Conservation (phyloP, 179 eudicot species). For the Amaranthus tricolor region DNA sequence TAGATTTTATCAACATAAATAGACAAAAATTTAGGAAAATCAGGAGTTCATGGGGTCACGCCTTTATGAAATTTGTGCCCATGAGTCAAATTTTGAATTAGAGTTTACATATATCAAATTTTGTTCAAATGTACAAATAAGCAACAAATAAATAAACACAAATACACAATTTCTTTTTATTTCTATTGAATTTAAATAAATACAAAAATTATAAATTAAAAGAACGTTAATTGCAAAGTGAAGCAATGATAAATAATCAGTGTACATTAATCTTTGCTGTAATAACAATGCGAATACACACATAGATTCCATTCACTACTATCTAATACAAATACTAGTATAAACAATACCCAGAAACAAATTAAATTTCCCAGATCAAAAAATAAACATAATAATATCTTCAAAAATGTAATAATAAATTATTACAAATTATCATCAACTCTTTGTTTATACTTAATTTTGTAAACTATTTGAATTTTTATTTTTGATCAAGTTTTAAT, state of each 20-base stretch:
- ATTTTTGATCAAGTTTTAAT: background rate
- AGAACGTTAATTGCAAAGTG: background rate
- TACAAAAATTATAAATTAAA: too few relatives aligned
- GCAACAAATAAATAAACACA: too few relatives aligned
- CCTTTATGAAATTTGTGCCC: too few relatives aligned
- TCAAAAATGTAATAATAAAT: background rate
- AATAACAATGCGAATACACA: slow-evolving; percentile 1
- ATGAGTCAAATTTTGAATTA: too few relatives aligned
- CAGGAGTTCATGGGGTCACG: too few relatives aligned
- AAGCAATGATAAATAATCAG: background rate
- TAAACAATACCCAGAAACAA: slow-evolving; percentile 1
- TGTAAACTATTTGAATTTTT: background rate
- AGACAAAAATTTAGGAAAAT: too few relatives aligned
- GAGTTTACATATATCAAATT: too few relatives aligned
- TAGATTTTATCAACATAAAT: too few relatives aligned
- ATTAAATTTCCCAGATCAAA: background rate
- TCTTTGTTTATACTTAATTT: background rate
- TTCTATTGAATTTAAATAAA: too few relatives aligned
- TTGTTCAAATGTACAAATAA: too few relatives aligned
- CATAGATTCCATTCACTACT: slow-evolving; percentile 2
- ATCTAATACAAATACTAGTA: background rate
- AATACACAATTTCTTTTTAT: too few relatives aligned
- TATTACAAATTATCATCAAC: background rate
- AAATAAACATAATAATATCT: too few relatives aligned
- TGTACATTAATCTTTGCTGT: background rate